phyloP scores from a whole-genome alignment of 768 basidiomycete species.

The Hypsizygus marmoreus region DNA sequence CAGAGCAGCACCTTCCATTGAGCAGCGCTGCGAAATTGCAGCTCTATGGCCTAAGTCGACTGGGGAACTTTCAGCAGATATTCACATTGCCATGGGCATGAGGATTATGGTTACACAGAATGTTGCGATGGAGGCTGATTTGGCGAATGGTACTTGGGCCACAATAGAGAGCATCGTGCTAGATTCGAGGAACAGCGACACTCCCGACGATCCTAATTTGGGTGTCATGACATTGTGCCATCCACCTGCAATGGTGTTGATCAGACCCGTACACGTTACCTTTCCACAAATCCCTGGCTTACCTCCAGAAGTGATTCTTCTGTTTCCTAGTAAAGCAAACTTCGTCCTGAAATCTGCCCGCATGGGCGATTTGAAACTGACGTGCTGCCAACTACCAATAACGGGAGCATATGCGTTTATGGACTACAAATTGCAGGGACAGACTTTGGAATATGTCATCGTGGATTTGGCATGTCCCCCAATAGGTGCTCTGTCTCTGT shows the following conservation, averaged over 20 bases:
- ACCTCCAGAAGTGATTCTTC: slow-evolving; percentile 24
- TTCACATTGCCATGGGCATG: slow-evolving; percentile 37
- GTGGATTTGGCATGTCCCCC: slow-evolving; percentile 36
- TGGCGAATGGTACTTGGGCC: slow-evolving; percentile 43
- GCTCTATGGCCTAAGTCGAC: slow-evolving; percentile 12
- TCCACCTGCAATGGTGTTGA: slow-evolving; percentile 33
- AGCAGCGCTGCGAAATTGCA: slow-evolving; percentile 4
- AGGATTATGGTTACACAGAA: slow-evolving; percentile 38
- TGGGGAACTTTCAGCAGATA: slow-evolving; percentile 16
- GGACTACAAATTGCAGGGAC: slow-evolving; percentile 12
- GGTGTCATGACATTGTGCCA: slow-evolving; percentile 22
- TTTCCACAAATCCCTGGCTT: too few species aligned
- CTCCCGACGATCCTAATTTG: not conserved
- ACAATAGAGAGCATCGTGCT: slow-evolving; percentile 32
- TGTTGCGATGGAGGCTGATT: slow-evolving; percentile 37
- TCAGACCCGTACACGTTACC: too few species aligned
- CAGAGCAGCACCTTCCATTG: not conserved
- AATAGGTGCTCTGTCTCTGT: slow-evolving; percentile 22
- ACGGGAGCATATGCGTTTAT: not conserved
- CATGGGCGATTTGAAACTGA: too few species aligned
- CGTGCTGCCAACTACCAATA: not conserved
- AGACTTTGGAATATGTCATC: slow-evolving; percentile 25
- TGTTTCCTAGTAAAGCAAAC: slow-evolving; percentile 13
- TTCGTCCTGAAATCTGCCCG: slow-evolving; percentile 10
- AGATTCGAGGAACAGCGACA: slow-evolving; percentile 35